Evolutionary conservation across 208 protist genomes (phyloP).

Genomic region (Trypanosoma boissoni): DNA sequence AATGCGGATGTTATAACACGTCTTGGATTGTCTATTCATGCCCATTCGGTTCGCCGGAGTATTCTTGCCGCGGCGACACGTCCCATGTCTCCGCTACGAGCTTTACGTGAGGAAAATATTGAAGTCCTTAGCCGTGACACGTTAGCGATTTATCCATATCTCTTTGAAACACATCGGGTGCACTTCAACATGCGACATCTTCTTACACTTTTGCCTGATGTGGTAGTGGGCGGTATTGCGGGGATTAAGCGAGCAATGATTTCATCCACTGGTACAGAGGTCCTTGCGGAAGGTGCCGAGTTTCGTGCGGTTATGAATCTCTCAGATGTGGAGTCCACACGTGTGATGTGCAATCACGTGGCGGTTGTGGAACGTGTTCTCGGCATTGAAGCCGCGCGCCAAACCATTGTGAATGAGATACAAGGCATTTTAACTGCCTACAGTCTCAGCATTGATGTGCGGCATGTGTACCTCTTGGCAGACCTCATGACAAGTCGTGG

Average conservation of each 20-base stretch:
- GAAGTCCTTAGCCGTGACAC: slow-evolving; percentile 61
- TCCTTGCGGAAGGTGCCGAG: slow-evolving; percentile 94
- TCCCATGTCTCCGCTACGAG: slow-evolving; percentile 85
- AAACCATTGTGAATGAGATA: slow-evolving; percentile 97
- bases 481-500: slow-evolving; percentile 99
- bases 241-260: slow-evolving; percentile 96
- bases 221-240: slow-evolving; percentile 94
- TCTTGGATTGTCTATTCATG: slow-evolving; percentile 93
- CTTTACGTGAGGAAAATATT: slow-evolving; percentile 82
- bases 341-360: slow-evolving; percentile 97
- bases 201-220: slow-evolving; percentile 77
- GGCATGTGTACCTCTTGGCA: slow-evolving; percentile 98
- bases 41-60: slow-evolving; percentile 65
- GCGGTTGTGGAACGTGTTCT: slow-evolving; percentile 94
- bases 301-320: slow-evolving; percentile 94
- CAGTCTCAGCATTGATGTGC: slow-evolving; percentile 97
- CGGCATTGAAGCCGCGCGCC: slow-evolving; percentile 98
- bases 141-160: slow-evolving; percentile 69
- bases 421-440: slow-evolving; percentile 94
- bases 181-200: slow-evolving; percentile 88
- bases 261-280: slow-evolving; percentile 61
- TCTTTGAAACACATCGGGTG: slow-evolving; percentile 37
- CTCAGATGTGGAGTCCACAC: slow-evolving; percentile 87
- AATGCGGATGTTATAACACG: slow-evolving; percentile 88
- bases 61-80: slow-evolving; percentile 66